phyloP scores from a whole-genome alignment of 495 filamentous ascomycete species.

The Aspergillus nanangensis region DNA sequence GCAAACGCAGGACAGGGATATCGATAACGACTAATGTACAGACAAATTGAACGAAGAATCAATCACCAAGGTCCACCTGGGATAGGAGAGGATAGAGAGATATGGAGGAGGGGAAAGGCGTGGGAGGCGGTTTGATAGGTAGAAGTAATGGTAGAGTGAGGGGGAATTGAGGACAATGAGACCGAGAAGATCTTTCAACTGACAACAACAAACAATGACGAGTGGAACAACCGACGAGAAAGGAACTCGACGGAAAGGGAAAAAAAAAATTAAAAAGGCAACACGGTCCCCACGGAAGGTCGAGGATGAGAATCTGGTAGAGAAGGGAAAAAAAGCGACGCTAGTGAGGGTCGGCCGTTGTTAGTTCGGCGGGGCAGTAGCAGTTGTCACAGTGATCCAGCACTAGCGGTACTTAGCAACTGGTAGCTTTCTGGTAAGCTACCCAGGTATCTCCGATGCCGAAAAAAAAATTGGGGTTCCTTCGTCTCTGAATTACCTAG shows the following conservation, averaged over 20 bases:
- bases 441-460: no score
- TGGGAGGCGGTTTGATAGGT: constrained; percentile 1
- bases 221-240: constrained; percentile 1
- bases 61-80: no score
- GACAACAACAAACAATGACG: not conserved
- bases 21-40: constrained; percentile 13
- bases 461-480: no score
- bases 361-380: not conserved
- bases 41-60: not conserved
- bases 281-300: constrained; percentile 26
- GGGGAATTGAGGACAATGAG: no score
- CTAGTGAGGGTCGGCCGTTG: not conserved
- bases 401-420: no score
- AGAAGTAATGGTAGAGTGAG: not conserved
- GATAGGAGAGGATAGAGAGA: no score
- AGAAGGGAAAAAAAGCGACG: not conserved
- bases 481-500: not conserved
- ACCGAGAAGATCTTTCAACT: no score
- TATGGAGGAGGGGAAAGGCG: constrained; percentile 7
- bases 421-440: no score
- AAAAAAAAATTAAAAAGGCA: constrained; percentile 8
- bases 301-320: constrained; percentile 1
- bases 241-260: constrained; percentile 6
- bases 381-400: no score
- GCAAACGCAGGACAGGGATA: constrained; percentile 5